Percentiles rank a stretch among this genome's conserved stretches.
Conservation (phyloP, 176 grass and related monocot genomes). For the Calamus simplicifolius region DNA sequence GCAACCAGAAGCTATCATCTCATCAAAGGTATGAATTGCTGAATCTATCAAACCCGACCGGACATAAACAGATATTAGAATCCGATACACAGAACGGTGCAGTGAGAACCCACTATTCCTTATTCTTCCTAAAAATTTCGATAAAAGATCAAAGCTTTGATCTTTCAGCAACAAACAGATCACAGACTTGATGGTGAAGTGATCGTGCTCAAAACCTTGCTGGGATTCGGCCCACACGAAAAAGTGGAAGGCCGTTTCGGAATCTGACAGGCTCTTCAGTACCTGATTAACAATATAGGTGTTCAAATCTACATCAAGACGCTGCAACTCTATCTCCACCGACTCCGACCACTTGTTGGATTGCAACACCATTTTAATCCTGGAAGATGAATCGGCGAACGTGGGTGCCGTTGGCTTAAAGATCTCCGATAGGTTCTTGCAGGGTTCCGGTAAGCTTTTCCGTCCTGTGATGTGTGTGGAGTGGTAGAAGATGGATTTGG, state of each 20-base stretch:
- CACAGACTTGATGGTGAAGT: slow-evolving; percentile 39
- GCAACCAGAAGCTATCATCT: slow-evolving; percentile 49
- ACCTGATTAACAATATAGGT: slow-evolving; percentile 47
- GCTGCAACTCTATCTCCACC: slow-evolving; percentile 37
- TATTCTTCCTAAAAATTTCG: slow-evolving; percentile 36
- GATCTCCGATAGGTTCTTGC: slow-evolving; percentile 17
- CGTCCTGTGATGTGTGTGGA: no score
- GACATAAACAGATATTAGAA: slow-evolving; percentile 46
- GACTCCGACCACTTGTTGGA: slow-evolving; percentile 19
- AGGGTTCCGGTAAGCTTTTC: not conserved
- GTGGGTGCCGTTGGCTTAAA: slow-evolving; percentile 2
- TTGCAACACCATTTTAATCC: slow-evolving; percentile 28
- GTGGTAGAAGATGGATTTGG: slow-evolving; percentile 17
- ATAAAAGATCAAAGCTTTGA: slow-evolving; percentile 36
- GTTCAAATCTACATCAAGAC: slow-evolving; percentile 38
- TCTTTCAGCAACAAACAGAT: slow-evolving; percentile 46
- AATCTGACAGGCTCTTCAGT: slow-evolving; percentile 41
- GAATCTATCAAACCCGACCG: slow-evolving; percentile 27
- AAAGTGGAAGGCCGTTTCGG: slow-evolving; percentile 36
- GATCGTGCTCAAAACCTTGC: slow-evolving; percentile 36
- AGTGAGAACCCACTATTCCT: slow-evolving; percentile 31
- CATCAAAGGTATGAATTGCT: slow-evolving; percentile 60
- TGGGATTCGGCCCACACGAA: slow-evolving; percentile 57
- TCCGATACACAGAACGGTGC: slow-evolving; percentile 56
- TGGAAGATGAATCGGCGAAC: slow-evolving; percentile 7